Evolutionary conservation across 1,284 basidiomycete genomes (phyloP), one percentile per base, ranked within the genome.

Genomic region (Ustilago cynodontis): DNA sequence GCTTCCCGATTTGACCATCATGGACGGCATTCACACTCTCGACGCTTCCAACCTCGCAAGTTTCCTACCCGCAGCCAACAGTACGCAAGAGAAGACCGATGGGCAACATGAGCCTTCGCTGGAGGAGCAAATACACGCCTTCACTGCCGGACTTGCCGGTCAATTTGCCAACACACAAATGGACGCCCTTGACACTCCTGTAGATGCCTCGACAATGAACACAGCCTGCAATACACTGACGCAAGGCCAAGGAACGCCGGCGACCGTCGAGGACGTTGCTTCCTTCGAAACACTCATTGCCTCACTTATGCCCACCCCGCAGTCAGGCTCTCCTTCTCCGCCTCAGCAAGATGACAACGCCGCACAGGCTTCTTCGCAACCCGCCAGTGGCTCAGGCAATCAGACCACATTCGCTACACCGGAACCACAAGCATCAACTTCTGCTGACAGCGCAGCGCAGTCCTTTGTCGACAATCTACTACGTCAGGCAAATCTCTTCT

Each of bases 271-370:
- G 24, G 73, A 76, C 50, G 59, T 76, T 20, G 61, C 74, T 7
- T 71, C 74, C 14, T 71, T 77, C 31, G 74, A 71, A 11, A 65
- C 74, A 4, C 63, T 77, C 26, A 67, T 77, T 26, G 74, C 74
- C 2, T 76, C 73, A 11, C 61, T 76, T n/a, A 76, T 76, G 73
- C 68, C 73, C 3, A 76, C 68, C 8, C 73, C 73, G 4, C 58
- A 58, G 28, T 51, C 63, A 13, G 66, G 60, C 35, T 70, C 72
- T 7, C 72, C 72, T 3, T 35, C 51, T 31, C 45, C 65, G 43
- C 22, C 24, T 22, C 54, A 59, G 3, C 13, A 43, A 20, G 54
- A 59, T 0, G 31, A 41, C 13, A 22, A 59, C 4, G 6, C 55
- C 2, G 28, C 24, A 13, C 53, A 57, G 14, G 2, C 35, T 2